These are phyloP conservation scores for Falciphora oryzae DNA, from an alignment of 2,329 filamentous ascomycete genomes.

Conservation along the genomic window DNA sequence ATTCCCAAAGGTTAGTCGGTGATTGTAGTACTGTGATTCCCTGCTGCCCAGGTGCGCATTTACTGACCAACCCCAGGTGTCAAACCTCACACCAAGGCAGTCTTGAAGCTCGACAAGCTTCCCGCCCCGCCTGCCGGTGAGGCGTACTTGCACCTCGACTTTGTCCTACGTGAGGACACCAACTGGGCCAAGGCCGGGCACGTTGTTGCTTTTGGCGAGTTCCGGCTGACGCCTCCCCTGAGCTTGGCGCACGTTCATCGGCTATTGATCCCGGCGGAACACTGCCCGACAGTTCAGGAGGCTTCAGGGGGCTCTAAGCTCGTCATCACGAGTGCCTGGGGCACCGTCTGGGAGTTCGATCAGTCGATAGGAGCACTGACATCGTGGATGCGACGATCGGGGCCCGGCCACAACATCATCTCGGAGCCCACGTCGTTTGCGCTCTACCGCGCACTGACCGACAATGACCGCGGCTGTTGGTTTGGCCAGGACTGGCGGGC, in stretches of 20 bases:
- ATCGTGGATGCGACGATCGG: constrained; percentile 32
- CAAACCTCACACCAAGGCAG: constrained; percentile 35
- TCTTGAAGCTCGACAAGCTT: constrained; percentile 27
- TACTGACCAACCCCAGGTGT: constrained; percentile 25
- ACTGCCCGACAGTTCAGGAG: constrained; percentile 2
- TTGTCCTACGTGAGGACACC: constrained; percentile 36
- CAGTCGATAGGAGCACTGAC: constrained; percentile 34
- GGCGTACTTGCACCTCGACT: constrained; percentile 42
- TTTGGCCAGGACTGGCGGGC: constrained; percentile 54
- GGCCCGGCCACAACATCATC: constrained; percentile 31
- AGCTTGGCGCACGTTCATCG: constrained; percentile 10
- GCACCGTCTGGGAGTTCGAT: constrained; percentile 38
- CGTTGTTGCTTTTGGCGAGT: constrained; percentile 44
- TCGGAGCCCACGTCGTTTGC: constrained; percentile 40
- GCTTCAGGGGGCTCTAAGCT: not conserved
- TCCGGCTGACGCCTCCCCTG: constrained; percentile 29
- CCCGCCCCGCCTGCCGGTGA: constrained; percentile 27
- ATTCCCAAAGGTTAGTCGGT: constrained; percentile 34
- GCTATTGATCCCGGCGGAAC: not conserved
- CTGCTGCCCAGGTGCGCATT: not conserved
- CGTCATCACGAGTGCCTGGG: constrained; percentile 30
- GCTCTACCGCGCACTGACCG: constrained; percentile 60
- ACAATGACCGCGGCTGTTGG: constrained; percentile 54
- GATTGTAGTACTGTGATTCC: not conserved
- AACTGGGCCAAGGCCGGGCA: constrained; percentile 48